Evolutionary conservation across 2,329 filamentous ascomycete species (phyloP), one percentile per base, ranked within the genome.

Genomic region (Xylariomycetidae sp.): DNA sequence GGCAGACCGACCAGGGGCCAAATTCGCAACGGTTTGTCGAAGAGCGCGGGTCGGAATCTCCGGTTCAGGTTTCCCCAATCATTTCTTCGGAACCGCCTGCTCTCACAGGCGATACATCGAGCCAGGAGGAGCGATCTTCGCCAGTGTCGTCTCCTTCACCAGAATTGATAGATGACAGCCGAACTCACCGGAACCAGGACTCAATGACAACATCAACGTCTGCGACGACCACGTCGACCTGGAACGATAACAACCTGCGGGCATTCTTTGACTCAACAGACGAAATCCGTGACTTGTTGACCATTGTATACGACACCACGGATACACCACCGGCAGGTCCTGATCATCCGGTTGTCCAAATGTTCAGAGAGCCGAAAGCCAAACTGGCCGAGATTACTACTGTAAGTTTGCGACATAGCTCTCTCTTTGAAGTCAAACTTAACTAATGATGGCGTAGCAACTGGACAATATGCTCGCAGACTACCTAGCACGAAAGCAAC

Each of bases 221-320:
- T 17, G 71, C 74, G 16, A 67, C 73, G 12, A 67, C 69, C 12
- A 72, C 74, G 14, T 72, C 81, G 16, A 77, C 80, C 0, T 98
- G 92, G 92, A 90, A 88, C 42, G 90, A 97, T 58, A 72, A 80
- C 36, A 86, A 80, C 49, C 74, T 98, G 17, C 80, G 88, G 39
- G 82, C 85, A 11, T 98, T 96, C 62, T 84, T 97, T 51, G 90
- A 97, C 46, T 88, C 92, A 47, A 80, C 87, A 40, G 81, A 82
- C 20, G 88, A 95, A 43, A 88, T 98, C 46, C 79, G 87, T 31
- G 90, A 98, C 56, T 75, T 97, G 56, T 72, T 97, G 32, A 75
- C 89, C 23, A 85, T 98, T 40, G 88, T 98, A 17, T 89, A 95
- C 55, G 89, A 97, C 62, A 95, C 89, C 58, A 85, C 80, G 11